phyloP scores from a whole-genome alignment of 2,329 filamentous ascomycete species.

The Sordariomycetes sp. region DNA sequence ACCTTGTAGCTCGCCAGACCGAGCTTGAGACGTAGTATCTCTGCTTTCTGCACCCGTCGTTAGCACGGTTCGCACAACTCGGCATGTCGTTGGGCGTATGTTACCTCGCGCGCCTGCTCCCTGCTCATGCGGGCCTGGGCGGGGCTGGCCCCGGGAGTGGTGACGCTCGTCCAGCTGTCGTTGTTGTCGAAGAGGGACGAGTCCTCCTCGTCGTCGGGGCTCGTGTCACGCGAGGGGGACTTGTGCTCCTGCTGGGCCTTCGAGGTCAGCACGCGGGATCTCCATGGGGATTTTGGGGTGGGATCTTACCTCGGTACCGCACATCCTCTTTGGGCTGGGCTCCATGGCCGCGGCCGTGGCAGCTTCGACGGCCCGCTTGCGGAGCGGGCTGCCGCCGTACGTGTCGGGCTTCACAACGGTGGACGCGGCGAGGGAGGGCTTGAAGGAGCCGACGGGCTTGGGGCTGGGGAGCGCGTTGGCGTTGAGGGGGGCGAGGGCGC shows the following conservation, averaged over 20 bases:
- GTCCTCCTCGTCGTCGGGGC: not conserved
- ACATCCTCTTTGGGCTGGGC: not conserved
- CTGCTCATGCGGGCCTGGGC: conserved; percentile 29
- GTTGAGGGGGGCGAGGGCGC: conserved; percentile 37
- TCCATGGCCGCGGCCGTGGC: not conserved
- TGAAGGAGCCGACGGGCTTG: conserved; percentile 15
- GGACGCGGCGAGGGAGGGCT: not conserved
- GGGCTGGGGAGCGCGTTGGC: conserved; percentile 29
- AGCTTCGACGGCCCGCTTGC: not conserved
- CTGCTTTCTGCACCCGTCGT: conserved; percentile 46
- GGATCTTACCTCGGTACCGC: conserved; percentile 3
- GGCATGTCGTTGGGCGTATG: not conserved
- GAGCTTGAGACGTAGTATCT: conserved; percentile 59
- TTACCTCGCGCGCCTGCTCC: conserved; percentile 44
- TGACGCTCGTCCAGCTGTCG: conserved; percentile 34
- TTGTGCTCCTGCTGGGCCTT: too few species aligned
- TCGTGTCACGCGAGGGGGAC: not conserved
- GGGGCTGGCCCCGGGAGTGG: conserved; percentile 27
- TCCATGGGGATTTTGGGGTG: too few species aligned
- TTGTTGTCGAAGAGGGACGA: conserved; percentile 38
- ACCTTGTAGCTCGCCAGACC: conserved; percentile 68
- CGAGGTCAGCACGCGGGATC: too few species aligned
- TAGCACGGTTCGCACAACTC: not conserved
- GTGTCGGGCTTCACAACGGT: not conserved
- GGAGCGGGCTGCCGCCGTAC: not conserved